Evolutionary conservation across 352 stramenopile genomes (phyloP).

Genomic region (Pythium pyrilobum): DNA sequence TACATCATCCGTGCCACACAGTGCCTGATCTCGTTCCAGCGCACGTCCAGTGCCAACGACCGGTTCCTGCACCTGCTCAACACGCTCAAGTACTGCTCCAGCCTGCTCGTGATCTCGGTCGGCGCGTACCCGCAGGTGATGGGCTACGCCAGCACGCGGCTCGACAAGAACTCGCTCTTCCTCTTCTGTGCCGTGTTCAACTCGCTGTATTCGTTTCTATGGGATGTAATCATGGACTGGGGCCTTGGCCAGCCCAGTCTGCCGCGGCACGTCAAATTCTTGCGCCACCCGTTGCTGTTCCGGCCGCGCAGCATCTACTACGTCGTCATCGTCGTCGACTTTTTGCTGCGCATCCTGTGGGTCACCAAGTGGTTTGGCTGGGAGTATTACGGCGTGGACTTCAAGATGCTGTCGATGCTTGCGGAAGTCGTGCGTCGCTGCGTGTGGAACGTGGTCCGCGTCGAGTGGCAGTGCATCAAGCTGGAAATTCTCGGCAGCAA

Average conservation of each 20-base stretch:
- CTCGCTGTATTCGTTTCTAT: slow-evolving; percentile 95
- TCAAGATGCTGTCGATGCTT: slow-evolving; percentile 84
- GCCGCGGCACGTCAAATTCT: slow-evolving; percentile 30
- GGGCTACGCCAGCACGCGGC: slow-evolving; percentile 23
- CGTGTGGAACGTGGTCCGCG: slow-evolving; percentile 91
- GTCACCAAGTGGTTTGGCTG: slow-evolving; percentile 87
- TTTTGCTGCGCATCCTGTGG: slow-evolving; percentile 94
- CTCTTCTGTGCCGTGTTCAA: slow-evolving; percentile 84
- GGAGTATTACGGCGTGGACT: slow-evolving; percentile 67
- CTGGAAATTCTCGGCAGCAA: slow-evolving; percentile 55
- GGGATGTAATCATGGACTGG: slow-evolving; percentile 98
- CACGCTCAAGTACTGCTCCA: slow-evolving; percentile 84
- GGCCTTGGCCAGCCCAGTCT: slow-evolving; percentile 77
- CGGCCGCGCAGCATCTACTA: slow-evolving; percentile 84
- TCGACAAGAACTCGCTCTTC: slow-evolving; percentile 66
- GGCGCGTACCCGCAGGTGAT: slow-evolving; percentile 73
- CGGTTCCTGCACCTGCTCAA: slow-evolving; percentile 80
- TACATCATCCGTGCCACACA: slow-evolving; percentile 82
- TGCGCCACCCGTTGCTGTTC: slow-evolving; percentile 71
- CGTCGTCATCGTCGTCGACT: slow-evolving; percentile 88
- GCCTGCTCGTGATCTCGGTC: slow-evolving; percentile 70
- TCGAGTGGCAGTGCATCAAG: slow-evolving; percentile 92
- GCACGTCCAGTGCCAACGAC: slow-evolving; percentile 59
- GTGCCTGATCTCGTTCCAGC: slow-evolving; percentile 79
- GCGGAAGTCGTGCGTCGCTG: slow-evolving; percentile 89